Evolutionary conservation across 306 rosid species (phyloP).

Genomic region (Citrullus colocynthis): DNA sequence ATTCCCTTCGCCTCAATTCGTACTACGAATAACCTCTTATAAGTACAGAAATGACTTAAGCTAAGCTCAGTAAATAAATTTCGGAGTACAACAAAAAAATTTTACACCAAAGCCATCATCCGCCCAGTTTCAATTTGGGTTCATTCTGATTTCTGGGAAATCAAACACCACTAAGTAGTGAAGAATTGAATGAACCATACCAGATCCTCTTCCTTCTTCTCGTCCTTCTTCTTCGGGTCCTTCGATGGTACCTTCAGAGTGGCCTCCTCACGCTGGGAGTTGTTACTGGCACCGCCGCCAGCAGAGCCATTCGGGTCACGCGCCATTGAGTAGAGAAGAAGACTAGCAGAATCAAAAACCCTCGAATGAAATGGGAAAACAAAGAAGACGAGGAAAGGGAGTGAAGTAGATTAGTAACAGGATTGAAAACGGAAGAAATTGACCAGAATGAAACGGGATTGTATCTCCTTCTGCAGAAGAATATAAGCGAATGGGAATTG

Average conservation of each 20-base stretch:
- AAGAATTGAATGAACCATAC: conserved; percentile 19
- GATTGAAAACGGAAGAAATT: background rate
- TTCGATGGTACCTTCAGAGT: conserved; percentile 28
- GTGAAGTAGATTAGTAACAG: background rate
- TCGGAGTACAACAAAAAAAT: background rate
- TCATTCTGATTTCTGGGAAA: background rate
- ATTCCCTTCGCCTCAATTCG: background rate
- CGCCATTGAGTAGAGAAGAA: conserved; percentile 36
- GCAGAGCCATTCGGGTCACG: conserved; percentile 53
- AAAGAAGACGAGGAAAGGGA: background rate
- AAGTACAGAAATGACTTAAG: background rate
- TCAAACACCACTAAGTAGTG: background rate
- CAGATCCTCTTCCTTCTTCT: conserved; percentile 76
- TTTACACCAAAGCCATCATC: background rate
- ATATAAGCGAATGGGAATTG: background rate
- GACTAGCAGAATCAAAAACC: conserved; percentile 16
- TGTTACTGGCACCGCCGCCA: conserved; percentile 40
- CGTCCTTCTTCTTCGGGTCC: conserved; percentile 75
- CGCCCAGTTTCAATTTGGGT: background rate
- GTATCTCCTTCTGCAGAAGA: background rate
- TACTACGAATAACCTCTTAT: background rate
- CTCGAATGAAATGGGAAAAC: conserved; percentile 11
- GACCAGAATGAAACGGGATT: background rate
- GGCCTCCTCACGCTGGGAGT: conserved; percentile 48
- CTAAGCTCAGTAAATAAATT: background rate